phyloP scores from a whole-genome alignment of 2,329 filamentous ascomycete species.

The Tothia fuscella region DNA sequence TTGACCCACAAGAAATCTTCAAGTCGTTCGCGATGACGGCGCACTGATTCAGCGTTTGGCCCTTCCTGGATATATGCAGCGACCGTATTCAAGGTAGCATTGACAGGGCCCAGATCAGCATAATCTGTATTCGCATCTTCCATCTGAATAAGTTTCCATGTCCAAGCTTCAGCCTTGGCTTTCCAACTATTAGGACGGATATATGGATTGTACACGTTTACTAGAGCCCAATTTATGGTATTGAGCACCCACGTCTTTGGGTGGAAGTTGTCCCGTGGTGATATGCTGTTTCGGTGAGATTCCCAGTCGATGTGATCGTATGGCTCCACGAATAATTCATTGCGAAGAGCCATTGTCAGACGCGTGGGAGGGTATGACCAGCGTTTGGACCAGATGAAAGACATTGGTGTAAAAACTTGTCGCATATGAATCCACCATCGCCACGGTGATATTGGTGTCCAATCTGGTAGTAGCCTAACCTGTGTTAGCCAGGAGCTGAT shows the following conservation, averaged over 20 bases:
- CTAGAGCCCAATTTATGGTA: constrained; percentile 63
- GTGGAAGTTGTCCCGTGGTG: constrained; percentile 74
- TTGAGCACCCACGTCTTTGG: constrained; percentile 81
- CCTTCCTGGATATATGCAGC: constrained; percentile 78
- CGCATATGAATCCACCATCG: constrained; percentile 98
- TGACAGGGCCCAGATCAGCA: constrained; percentile 77
- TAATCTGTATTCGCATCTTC: constrained; percentile 92
- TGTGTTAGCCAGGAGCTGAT: constrained; percentile 10
- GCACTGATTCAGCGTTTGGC: constrained; percentile 56
- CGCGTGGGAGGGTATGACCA: constrained; percentile 69
- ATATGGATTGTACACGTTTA: constrained; percentile 69
- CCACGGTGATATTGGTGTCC: constrained; percentile 83
- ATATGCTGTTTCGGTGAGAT: constrained; percentile 70
- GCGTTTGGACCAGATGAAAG: constrained; percentile 72
- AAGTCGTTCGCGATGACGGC: constrained; percentile 66
- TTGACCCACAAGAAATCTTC: constrained; percentile 89
- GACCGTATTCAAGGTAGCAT: constrained; percentile 79
- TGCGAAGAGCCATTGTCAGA: constrained; percentile 56
- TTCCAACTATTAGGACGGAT: constrained; percentile 55
- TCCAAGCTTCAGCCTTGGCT: constrained; percentile 65
- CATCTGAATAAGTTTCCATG: constrained; percentile 71
- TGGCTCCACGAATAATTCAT: constrained; percentile 73
- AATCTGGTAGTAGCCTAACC: constrained; percentile 63
- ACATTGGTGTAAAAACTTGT: constrained; percentile 91
- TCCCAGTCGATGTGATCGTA: constrained; percentile 69